phyloP scores from a whole-genome alignment of 495 filamentous ascomycete genomes.

The Penicillium nucicola region DNA sequence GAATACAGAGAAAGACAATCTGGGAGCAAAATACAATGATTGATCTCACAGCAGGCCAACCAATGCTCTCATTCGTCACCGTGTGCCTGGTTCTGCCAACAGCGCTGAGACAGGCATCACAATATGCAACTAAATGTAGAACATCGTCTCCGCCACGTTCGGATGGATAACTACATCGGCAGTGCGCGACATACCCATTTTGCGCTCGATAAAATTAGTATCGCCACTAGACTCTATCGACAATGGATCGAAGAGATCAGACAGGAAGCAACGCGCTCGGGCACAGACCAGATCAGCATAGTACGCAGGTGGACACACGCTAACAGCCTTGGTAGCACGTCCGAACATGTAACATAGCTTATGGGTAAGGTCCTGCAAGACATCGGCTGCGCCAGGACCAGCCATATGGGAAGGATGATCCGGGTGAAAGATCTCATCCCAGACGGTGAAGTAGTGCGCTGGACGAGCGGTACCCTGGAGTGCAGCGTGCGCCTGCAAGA shows the following conservation, averaged over 20 bases:
- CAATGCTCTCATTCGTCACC: too few species aligned
- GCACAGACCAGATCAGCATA: conserved; percentile 78
- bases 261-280: conserved; percentile 63
- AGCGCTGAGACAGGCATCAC: too few species aligned
- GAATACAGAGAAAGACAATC: too few species aligned
- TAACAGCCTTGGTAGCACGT: conserved; percentile 76
- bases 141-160: conserved; percentile 64
- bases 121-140: conserved; percentile 78
- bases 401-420: conserved; percentile 24
- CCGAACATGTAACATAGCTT: conserved; percentile 77
- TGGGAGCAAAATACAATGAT: too few species aligned
- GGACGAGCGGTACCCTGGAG: conserved; percentile 83
- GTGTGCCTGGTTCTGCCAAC: too few species aligned
- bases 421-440: conserved; percentile 66
- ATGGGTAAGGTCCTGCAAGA: conserved; percentile 64
- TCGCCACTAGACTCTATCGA: conserved; percentile 20
- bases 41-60: too few species aligned
- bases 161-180: conserved; percentile 38
- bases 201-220: conserved; percentile 8
- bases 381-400: conserved; percentile 47
- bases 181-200: background rate
- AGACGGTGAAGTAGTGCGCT: conserved; percentile 72
- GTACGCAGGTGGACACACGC: conserved; percentile 76
- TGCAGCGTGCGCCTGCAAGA: conserved; percentile 75
- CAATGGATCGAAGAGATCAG: conserved; percentile 48